Percentiles rank a stretch among this genome's conserved stretches.
Evolutionary conservation across 176 grass and related monocot genomes (phyloP).

Genomic region (Saccharum officinarum): DNA sequence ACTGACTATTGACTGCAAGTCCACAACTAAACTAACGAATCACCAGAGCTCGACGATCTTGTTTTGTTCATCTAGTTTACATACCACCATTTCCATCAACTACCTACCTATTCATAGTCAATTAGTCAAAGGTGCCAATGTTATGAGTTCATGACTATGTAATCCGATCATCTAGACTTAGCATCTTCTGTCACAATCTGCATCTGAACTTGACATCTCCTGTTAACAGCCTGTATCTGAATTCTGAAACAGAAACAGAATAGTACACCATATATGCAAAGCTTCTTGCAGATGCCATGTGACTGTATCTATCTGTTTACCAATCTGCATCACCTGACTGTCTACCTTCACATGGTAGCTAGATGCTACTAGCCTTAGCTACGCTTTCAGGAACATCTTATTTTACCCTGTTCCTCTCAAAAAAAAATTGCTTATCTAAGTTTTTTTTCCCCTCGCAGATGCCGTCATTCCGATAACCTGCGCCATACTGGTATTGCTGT

Average conservation of each 20-base stretch:
- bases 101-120: neutral
- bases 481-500: slow-evolving; percentile 71
- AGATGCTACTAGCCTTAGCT: neutral
- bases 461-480: slow-evolving; percentile 89
- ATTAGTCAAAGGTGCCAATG: neutral
- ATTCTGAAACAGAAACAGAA: neutral
- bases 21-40: neutral
- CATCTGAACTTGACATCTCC: neutral
- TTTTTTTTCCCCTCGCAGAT: slow-evolving; percentile 36
- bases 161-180: neutral
- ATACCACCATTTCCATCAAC: neutral
- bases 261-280: neutral
- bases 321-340: neutral
- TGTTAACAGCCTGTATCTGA: neutral
- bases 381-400: neutral
- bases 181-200: neutral
- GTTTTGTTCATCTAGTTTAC: neutral
- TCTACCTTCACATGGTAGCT: neutral
- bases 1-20: neutral
- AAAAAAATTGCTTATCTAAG: neutral
- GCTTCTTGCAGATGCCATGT: slow-evolving; percentile 11
- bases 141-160: neutral
- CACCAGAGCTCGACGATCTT: no score
- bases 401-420: neutral
- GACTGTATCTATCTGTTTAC: neutral